These are phyloP conservation scores for Cryptococcus sp. DNA, from an alignment of 1,284 basidiomycete species.

Conservation along the genomic window DNA sequence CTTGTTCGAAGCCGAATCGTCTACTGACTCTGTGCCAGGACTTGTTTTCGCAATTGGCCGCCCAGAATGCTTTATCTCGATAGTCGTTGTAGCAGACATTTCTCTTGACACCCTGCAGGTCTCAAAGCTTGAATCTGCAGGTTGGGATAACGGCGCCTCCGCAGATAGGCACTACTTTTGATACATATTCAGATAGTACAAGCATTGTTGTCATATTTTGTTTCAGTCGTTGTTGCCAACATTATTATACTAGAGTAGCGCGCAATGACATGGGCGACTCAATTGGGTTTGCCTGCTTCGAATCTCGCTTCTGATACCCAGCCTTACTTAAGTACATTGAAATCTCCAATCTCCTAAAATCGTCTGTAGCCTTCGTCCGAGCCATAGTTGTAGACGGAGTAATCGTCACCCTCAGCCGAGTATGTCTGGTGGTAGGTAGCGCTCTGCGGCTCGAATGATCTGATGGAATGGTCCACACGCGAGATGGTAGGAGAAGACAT, in stretches of 20 bases:
- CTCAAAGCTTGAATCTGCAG: background rate
- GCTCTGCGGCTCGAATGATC: conserved; percentile 20
- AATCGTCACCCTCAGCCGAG: conserved; percentile 32
- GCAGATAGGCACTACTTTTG: background rate
- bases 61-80: conserved; percentile 32
- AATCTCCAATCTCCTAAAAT: conserved; percentile 28
- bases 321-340: background rate
- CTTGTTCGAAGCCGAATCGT: background rate
- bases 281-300: background rate
- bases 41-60: conserved; percentile 40
- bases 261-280: too few species aligned
- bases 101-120: background rate
- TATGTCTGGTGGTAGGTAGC: conserved; percentile 30
- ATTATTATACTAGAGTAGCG: too few species aligned
- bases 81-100: conserved; percentile 36
- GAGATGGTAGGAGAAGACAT: conserved; percentile 16
- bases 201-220: background rate
- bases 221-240: too few species aligned
- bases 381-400: conserved; percentile 11
- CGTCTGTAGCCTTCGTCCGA: conserved; percentile 21
- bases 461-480: conserved; percentile 6
- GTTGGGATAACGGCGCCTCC: background rate
- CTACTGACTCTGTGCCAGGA: conserved; percentile 20
- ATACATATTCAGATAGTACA: conserved; percentile 1
- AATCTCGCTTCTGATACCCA: background rate